Base-by-base conservation (phyloP, 1,284 basidiomycete species). In the Pyrrhoderma lamaoense region DNA sequence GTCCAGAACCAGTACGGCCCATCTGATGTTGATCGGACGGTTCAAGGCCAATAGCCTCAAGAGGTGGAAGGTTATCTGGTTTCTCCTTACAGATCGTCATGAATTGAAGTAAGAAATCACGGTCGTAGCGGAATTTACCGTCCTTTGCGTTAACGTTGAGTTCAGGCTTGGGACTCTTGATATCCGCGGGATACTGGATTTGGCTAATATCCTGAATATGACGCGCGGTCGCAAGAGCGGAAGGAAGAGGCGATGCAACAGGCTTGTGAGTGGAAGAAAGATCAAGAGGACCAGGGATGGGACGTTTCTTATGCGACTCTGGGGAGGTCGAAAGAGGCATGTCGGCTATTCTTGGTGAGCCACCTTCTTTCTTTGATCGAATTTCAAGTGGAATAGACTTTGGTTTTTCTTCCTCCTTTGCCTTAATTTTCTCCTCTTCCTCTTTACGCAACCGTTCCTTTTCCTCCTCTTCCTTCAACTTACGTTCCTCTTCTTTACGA, bases 121-220 rank as follows among this genome's bases (percentile, higher is more conserved):
- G 92, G 68, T 98, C 93, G 68, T 99, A 99, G 87, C 84, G 85
- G 77, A 93, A 97, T 69, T 93, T 95, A 61, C 94, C 93, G 55
- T 82, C 77, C 62, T 87, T 85, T 14, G 86, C 86, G 55, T 86
- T 80, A 54, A 79, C 74, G 68, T 97, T 98, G 60, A 98, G 83
- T 61, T 92, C 89, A 7, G 85, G 70, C 59, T 79, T 80, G 2
- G 94, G 95, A 56, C 93, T 91, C 65, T 77, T 77, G 65, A 94
- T 79, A 42, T 87, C 82, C 53, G 82, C 81, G 3, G 94, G 94
- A 64, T 99, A 99, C 19, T 77, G 69, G 44, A 98, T 77, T 51
- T 78, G 72, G 39, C 73, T 75, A 47, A 99, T 76, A 67, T 95
- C 85, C 54, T 92, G 85, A 59, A 99, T 96, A 54, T 80, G 75